These are phyloP conservation scores for Tuber microsphaerosporum DNA, from an alignment of 495 filamentous ascomycete genomes.

Conservation along the genomic window DNA sequence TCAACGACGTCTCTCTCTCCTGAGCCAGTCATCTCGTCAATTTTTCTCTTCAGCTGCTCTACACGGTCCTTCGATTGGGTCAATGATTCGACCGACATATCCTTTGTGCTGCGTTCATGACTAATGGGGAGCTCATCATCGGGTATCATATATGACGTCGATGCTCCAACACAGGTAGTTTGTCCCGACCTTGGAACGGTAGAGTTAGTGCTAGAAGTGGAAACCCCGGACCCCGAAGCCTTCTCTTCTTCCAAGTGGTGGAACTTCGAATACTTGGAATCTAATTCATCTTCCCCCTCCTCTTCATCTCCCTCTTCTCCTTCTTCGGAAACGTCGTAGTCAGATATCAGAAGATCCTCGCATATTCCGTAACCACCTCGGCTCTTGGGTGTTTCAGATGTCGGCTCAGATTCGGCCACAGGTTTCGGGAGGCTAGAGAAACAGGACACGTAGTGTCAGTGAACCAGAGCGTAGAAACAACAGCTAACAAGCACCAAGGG, in stretches of 20 bases:
- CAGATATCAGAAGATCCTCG: conserved; percentile 1
- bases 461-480: neutral
- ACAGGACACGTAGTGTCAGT: neutral
- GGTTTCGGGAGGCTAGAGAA: neutral
- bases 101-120: conserved; percentile 35
- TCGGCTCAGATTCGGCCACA: neutral
- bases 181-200: conserved; percentile 14
- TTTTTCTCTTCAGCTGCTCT: conserved; percentile 30
- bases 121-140: conserved; percentile 33
- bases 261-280: conserved; percentile 24
- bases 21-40: conserved; percentile 23
- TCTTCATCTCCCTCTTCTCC: conserved; percentile 31
- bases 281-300: conserved; percentile 21
- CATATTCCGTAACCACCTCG: conserved; percentile 36
- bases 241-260: conserved; percentile 33
- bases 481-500: neutral
- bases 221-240: conserved; percentile 29
- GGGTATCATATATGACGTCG: conserved; percentile 29
- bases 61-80: conserved; percentile 25
- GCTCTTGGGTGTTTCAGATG: conserved; percentile 18
- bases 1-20: conserved; percentile 24
- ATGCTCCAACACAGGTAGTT: conserved; percentile 31
- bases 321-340: conserved; percentile 11
- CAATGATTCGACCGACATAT: conserved; percentile 24
- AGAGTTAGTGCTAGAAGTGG: conserved; percentile 14